Conservation (phyloP, 2,329 filamentous ascomycete species). For the Trichoderma sp. region DNA sequence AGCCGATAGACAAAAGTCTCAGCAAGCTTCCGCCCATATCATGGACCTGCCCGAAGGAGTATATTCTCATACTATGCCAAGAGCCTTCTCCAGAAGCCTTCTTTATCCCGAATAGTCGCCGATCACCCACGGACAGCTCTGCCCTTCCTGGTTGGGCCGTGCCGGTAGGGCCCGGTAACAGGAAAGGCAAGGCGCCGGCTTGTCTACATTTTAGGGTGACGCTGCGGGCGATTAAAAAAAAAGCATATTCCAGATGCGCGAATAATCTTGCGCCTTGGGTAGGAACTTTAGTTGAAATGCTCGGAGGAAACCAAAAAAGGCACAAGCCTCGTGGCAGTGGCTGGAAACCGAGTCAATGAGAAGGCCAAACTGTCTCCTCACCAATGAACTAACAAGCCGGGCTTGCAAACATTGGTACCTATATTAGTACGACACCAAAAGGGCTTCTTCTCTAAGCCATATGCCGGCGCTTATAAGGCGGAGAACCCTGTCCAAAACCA, state of each 20-base stretch:
- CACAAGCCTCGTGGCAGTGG: not conserved
- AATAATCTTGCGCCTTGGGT: not conserved
- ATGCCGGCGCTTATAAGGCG: not conserved
- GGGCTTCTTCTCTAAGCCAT: not conserved
- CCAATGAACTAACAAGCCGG: not conserved
- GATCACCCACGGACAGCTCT: not conserved
- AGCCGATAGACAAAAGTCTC: not conserved
- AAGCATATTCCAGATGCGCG: not conserved
- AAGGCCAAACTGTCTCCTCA: not conserved
- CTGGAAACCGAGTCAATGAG: not conserved
- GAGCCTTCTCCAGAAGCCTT: not conserved
- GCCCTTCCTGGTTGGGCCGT: not conserved
- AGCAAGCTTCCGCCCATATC: not conserved
- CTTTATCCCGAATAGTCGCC: not conserved
- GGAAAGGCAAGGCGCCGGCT: not conserved
- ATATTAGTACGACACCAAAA: not conserved
- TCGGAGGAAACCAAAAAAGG: not conserved
- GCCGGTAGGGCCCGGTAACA: not conserved
- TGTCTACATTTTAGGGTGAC: not conserved
- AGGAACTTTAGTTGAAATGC: not conserved
- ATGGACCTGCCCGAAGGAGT: constrained; percentile 9
- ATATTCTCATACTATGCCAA: not conserved
- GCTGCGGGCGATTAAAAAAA: not conserved
- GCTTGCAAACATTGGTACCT: not conserved
- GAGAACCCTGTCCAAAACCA: not conserved